Base-by-base conservation (phyloP, 1,139 yeast species). In the Pichia kudriavzevii region DNA sequence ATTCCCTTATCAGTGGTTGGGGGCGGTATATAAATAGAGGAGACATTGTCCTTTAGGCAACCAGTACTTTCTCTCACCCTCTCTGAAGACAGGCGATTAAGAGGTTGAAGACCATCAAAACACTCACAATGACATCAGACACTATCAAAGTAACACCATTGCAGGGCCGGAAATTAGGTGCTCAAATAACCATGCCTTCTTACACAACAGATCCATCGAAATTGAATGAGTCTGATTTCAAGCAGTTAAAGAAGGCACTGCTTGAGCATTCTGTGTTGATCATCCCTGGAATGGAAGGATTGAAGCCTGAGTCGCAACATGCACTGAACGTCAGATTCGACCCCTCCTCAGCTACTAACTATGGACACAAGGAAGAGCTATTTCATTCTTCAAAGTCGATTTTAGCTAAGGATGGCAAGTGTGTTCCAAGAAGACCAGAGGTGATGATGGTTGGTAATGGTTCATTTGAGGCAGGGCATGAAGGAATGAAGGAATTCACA, bases 381-480 rank as follows among this genome's bases (percentile, higher is more conserved):
- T 82, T 83, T 59, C 76, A 91, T 53, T 88, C 84, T 51, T 70
- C 72, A 37, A 74, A 79, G 49, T 78, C 88, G 3, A 84, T 84
- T 21, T 69, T 84, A 44, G 75, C 75, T 44, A 81, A 79, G 52
- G 95, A 84, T 51, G 94, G 94, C 28, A 70, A 72, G 40, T 71
- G 87, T 3, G 84, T 83, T 27, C 87, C 88, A 35, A 59, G 66
- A 33, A 88, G 82, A 54, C 94, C 95, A 3, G 94, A 84, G 56
- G 94, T 84, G 17, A 93, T 84, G 61, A 81, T 83, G 49, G 71
- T 84, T 40, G 95, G 95, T 26, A 88, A 84, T 53, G 94, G 95
- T 9, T 58, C 59, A 2, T 79, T 79, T 63, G 75, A 66, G 34
- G 77, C 79, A 8, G 58, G 58, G 19, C 56, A 76, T 48, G 68